Percentiles rank a stretch among this genome's conserved stretches.
Conservation (phyloP, 306 rosid genomes). For the Biancaea sappan region DNA sequence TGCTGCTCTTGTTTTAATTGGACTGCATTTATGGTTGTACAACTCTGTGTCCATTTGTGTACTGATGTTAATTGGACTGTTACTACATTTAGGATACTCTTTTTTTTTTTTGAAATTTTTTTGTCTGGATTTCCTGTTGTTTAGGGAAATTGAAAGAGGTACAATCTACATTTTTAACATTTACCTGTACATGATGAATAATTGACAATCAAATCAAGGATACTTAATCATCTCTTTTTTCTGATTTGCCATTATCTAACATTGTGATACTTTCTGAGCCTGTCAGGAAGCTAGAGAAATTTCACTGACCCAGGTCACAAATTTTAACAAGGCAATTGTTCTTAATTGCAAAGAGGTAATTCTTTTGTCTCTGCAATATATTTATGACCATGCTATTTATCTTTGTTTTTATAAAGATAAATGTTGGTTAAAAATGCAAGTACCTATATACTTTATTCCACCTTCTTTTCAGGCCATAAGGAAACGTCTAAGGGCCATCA, state of each 20-base stretch:
- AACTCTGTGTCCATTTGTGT: not conserved
- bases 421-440: not conserved
- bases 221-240: not conserved
- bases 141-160: slow-evolving; percentile 24
- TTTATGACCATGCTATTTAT: slow-evolving; percentile 20
- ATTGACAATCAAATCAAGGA: slow-evolving; percentile 22
- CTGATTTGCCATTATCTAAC: slow-evolving; percentile 23
- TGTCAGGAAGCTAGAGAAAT: slow-evolving; percentile 82
- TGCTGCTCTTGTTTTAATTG: slow-evolving; percentile 7
- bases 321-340: slow-evolving; percentile 62
- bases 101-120: not conserved
- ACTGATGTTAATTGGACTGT: not conserved
- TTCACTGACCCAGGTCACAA: slow-evolving; percentile 57
- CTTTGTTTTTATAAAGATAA: not conserved
- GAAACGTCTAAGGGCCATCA: slow-evolving; percentile 87
- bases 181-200: slow-evolving; percentile 19
- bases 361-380: slow-evolving; percentile 25
- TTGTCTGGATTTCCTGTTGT: not conserved
- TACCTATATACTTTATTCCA: slow-evolving; percentile 19
- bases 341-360: slow-evolving; percentile 87
- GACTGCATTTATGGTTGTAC: not conserved
- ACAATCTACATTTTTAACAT: slow-evolving; percentile 24
- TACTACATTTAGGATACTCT: not conserved
- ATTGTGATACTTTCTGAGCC: slow-evolving; percentile 39
- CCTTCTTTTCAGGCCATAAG: slow-evolving; percentile 71